A percentile compares a stretch with the other conserved stretches of the same genome.
Conservation (phyloP, 352 stramenopile genomes). For the Globisporangium megalacanthum region DNA sequence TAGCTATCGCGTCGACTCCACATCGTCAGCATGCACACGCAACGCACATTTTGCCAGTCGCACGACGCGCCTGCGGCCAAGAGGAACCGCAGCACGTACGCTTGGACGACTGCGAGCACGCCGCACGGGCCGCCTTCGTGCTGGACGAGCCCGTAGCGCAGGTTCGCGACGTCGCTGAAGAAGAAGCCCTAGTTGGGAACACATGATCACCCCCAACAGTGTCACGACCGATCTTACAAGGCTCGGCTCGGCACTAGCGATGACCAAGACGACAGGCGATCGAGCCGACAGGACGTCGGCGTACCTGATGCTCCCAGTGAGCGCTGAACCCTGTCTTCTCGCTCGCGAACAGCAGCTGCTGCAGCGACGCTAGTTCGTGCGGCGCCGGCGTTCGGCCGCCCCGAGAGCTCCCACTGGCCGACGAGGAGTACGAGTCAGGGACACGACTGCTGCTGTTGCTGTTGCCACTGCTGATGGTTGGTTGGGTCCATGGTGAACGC, state of each 20-base stretch:
- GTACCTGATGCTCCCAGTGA: conserved; percentile 68
- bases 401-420: background rate
- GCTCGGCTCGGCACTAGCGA: background rate
- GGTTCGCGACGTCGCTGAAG: conserved; percentile 38
- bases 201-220: background rate
- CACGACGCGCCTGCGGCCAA: conserved; percentile 20
- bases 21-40: conserved; percentile 10
- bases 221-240: background rate
- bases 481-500: background rate
- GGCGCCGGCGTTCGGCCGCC: conserved; percentile 18
- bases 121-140: conserved; percentile 92
- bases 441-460: background rate
- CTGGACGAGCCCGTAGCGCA: conserved; percentile 91
- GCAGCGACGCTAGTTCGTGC: conserved; percentile 45
- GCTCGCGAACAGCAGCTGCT: conserved; percentile 51
- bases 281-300: background rate
- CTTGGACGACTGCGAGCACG: conserved; percentile 92
- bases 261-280: background rate
- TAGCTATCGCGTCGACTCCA: background rate
- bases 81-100: conserved; percentile 84
- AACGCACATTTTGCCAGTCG: conserved; percentile 67
- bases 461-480: background rate
- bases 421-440: too few relatives aligned
- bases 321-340: conserved; percentile 51
- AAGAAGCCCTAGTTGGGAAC: conserved; percentile 46